A percentile compares a stretch with the other conserved stretches of the same genome.
These are phyloP conservation scores for Sporobolomyces phaffii DNA, from an alignment of 768 basidiomycete species.

Conservation along the genomic window DNA sequence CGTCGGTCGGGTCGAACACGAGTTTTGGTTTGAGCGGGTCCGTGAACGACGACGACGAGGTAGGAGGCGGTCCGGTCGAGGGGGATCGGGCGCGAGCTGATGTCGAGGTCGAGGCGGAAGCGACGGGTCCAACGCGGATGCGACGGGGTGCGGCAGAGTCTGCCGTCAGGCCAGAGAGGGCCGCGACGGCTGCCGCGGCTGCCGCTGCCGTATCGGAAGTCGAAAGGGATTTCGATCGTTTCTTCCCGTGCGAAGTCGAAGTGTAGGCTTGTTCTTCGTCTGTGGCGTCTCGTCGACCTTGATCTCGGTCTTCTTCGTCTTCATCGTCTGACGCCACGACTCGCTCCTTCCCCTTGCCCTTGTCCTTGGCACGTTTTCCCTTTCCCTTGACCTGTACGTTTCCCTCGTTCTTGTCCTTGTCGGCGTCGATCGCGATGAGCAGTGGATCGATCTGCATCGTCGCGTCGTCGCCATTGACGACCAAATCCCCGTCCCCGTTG, in stretches of 20 bases:
- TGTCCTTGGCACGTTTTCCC: neutral
- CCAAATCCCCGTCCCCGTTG: neutral
- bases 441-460: neutral
- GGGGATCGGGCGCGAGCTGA: too few species aligned
- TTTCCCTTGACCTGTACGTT: neutral
- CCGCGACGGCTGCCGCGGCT: too few species aligned
- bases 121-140: neutral
- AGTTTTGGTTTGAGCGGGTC: neutral
- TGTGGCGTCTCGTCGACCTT: neutral
- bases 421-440: neutral
- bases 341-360: too few species aligned
- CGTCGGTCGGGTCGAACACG: conserved; percentile 7
- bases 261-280: neutral
- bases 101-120: neutral
- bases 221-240: too few species aligned
- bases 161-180: too few species aligned
- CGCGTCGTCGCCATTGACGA: neutral
- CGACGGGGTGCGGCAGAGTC: neutral
- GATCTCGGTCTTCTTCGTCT: neutral
- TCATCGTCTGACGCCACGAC: too few species aligned
- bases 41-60: neutral
- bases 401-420: too few species aligned
- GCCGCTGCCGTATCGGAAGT: too few species aligned
- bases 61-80: neutral
- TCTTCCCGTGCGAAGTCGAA: too few species aligned